phyloP scores from a whole-genome alignment of 2,329 filamentous ascomycete genomes.

The Volutella citrinella region DNA sequence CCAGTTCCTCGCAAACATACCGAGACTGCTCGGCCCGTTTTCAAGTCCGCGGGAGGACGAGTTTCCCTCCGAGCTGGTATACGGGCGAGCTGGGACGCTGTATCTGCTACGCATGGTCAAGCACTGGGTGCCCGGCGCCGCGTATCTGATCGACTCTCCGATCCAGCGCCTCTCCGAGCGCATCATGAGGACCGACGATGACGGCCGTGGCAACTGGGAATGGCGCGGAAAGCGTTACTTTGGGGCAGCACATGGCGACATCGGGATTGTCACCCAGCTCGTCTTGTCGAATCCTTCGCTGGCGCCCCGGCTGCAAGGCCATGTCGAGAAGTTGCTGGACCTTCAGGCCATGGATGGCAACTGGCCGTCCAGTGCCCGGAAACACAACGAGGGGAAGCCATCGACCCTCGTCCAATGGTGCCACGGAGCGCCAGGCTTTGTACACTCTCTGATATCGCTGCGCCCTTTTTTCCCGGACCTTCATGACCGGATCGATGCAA shows the following conservation, averaged over 20 bases:
- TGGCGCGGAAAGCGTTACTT: constrained; percentile 63
- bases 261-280: constrained; percentile 70
- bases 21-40: constrained; percentile 29
- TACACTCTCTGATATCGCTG: constrained; percentile 56
- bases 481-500: constrained; percentile 48
- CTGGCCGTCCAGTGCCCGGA: constrained; percentile 54
- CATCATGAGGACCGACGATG: constrained; percentile 50
- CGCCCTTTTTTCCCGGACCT: constrained; percentile 54
- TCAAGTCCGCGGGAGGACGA: constrained; percentile 32
- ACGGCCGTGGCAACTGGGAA: constrained; percentile 50
- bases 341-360: constrained; percentile 61
- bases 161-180: constrained; percentile 56
- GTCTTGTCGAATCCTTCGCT: constrained; percentile 55
- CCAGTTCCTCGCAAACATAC: constrained; percentile 39
- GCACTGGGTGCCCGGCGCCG: constrained; percentile 50
- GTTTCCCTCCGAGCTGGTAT: constrained; percentile 58
- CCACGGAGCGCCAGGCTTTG: constrained; percentile 63
- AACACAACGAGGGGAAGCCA: constrained; percentile 39
- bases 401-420: constrained; percentile 60
- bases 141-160: constrained; percentile 47
- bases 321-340: constrained; percentile 54
- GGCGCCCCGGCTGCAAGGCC: constrained; percentile 50
- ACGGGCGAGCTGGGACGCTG: constrained; percentile 65
- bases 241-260: constrained; percentile 64
- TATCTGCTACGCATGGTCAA: constrained; percentile 65